Percentiles rank a stretch among this genome's conserved stretches.
Conservation (phyloP, 2,329 filamentous ascomycete genomes). For the Fusarium fujikuroi region DNA sequence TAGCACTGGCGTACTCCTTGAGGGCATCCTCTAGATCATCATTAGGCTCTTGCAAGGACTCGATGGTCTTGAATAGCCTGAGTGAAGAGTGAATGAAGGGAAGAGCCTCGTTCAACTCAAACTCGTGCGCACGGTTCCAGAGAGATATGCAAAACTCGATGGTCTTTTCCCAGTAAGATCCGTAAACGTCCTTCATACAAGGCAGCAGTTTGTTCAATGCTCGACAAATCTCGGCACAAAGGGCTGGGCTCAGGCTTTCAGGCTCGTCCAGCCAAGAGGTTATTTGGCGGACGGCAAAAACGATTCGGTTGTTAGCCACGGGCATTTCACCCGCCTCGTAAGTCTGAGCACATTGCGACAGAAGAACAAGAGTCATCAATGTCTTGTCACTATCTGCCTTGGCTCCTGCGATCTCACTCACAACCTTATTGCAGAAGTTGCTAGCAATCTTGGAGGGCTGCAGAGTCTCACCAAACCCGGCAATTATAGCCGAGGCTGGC, state of each 20-base stretch:
- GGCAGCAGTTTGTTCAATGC: slow-evolving; percentile 73
- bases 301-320: slow-evolving; percentile 73
- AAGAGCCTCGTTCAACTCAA: slow-evolving; percentile 59
- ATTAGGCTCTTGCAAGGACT: slow-evolving; percentile 76
- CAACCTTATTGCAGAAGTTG: slow-evolving; percentile 67
- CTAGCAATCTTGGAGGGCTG: slow-evolving; percentile 59
- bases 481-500: slow-evolving; percentile 60
- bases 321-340: slow-evolving; percentile 65
- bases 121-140: slow-evolving; percentile 62
- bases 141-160: slow-evolving; percentile 68
- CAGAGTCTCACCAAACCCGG: slow-evolving; percentile 63
- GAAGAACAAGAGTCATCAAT: slow-evolving; percentile 60
- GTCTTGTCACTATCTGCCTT: slow-evolving; percentile 57
- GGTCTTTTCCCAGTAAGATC: slow-evolving; percentile 81
- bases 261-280: slow-evolving; percentile 73
- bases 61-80: slow-evolving; percentile 73
- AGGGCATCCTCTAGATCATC: slow-evolving; percentile 86
- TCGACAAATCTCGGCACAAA: slow-evolving; percentile 65
- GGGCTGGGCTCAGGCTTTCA: slow-evolving; percentile 54
- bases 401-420: slow-evolving; percentile 68
- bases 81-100: slow-evolving; percentile 78
- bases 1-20: slow-evolving; percentile 65
- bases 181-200: slow-evolving; percentile 83
- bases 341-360: slow-evolving; percentile 63
- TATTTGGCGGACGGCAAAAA: slow-evolving; percentile 85